Evolutionary conservation across 106 monocot genomes (phyloP).

Genomic region (Dioscorea zingiberensis): DNA sequence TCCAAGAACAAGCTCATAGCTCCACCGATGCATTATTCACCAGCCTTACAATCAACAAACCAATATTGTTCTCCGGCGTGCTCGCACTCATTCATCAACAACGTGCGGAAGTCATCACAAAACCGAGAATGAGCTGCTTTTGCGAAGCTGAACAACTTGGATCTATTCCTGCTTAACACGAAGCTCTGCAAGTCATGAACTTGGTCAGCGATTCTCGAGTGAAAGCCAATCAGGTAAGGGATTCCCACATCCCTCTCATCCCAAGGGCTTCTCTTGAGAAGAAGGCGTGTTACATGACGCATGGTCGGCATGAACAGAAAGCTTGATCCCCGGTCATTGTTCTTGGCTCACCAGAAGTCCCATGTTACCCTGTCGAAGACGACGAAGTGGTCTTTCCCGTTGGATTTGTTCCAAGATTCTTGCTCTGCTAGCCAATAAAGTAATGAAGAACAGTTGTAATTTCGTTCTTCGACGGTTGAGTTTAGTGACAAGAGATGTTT

Average conservation of each 20-base stretch:
- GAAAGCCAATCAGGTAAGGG: conserved; percentile 91
- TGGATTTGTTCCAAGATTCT: conserved; percentile 11
- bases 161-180: conserved; percentile 32
- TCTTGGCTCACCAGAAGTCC: conserved; percentile 22
- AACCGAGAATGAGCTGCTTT: conserved; percentile 43
- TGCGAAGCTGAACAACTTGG: conserved; percentile 60
- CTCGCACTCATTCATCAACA: conserved; percentile 47
- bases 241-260: conserved; percentile 71
- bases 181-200: conserved; percentile 54
- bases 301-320: conserved; percentile 73
- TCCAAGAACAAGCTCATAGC: conserved; percentile 58
- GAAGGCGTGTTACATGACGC: conserved; percentile 63
- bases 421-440: conserved; percentile 20
- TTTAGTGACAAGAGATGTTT: conserved; percentile 52
- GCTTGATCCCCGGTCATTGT: conserved; percentile 58
- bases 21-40: conserved; percentile 31
- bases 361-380: conserved; percentile 22
- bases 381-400: conserved; percentile 24
- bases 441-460: conserved; percentile 2
- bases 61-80: conserved; percentile 23
- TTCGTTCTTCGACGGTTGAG: conserved; percentile 28
- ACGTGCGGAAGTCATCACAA: conserved; percentile 51
- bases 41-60: conserved; percentile 38
- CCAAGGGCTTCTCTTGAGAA: conserved; percentile 72
- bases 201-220: conserved; percentile 41